These are phyloP conservation scores for Striga asiatica DNA, from an alignment of 257 asterid genomes.

Conservation along the genomic window DNA sequence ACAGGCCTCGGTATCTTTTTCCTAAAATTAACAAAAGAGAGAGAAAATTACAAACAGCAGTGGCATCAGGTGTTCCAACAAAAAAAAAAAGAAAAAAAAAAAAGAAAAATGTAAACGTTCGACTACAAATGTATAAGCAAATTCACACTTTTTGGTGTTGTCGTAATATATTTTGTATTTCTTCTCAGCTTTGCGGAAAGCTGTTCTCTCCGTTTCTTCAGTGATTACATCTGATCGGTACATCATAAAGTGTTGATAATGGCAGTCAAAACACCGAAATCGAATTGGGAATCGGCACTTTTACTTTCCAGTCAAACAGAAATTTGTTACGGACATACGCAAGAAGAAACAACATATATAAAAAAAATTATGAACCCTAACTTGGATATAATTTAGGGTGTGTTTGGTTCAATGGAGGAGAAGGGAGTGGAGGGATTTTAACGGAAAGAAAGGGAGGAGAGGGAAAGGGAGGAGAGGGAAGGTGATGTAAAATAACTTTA, in stretches of 20 bases:
- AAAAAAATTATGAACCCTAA: too few relatives aligned
- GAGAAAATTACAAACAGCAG: background rate
- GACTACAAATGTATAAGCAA: background rate
- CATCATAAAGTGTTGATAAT: constrained; percentile 22
- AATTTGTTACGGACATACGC: too few relatives aligned
- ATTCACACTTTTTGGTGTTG: constrained; percentile 40
- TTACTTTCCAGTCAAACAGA: too few relatives aligned
- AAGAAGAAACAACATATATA: too few relatives aligned
- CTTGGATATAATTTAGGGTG: too few relatives aligned
- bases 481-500: too few relatives aligned
- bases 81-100: background rate
- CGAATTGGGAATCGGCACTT: too few relatives aligned
- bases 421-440: too few relatives aligned
- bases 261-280: background rate
- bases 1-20: constrained; percentile 59
- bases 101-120: background rate
- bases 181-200: constrained; percentile 84
- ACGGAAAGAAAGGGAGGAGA: too few relatives aligned
- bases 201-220: constrained; percentile 75
- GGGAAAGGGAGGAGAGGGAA: too few relatives aligned
- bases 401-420: too few relatives aligned
- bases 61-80: too few relatives aligned
- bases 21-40: constrained; percentile 23
- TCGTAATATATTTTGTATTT: constrained; percentile 83
- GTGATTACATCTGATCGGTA: constrained; percentile 36